Base-by-base conservation (phyloP, 225 moss, liverwort and hornwort species). In the Thuidium tamariscinum region DNA sequence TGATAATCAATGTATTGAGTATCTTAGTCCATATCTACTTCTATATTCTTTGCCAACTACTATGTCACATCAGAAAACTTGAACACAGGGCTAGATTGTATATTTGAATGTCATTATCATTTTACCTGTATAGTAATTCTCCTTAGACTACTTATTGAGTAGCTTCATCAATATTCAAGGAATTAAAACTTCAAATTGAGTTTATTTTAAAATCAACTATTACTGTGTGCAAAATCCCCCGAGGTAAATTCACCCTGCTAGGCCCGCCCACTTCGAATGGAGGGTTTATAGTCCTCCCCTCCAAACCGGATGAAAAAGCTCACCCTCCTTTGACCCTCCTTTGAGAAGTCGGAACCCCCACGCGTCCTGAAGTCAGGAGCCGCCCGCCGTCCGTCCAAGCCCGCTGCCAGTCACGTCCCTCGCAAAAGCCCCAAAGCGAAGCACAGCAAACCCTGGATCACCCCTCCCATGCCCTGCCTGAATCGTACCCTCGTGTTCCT, bases 51-150 rank as follows among this genome's bases (percentile, higher is more conserved):
- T 11, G 6, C 27, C 26, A 60, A 29, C 10, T 3, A 62, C 4
- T 62, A 0, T 20, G 5, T 36, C 2, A 9, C 11, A 66, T 66
- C 3, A n/a, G n/a, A n/a, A n/a, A n/a, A n/a, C n/a, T n/a, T n/a
- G n/a, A n/a, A 66, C 21, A 36, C 36, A 7, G 37, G 2, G 1
- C 2, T 13, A 0, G 0, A 37, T 67, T 3, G 0, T 37, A 22
- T 10, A 37, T 37, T 67, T 23, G 23, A 67, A 37, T 37, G 36
- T 1, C 7, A 37, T 23, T 2, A 37, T 37, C 4, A 39, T 37
- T 3, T 7, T 5, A 6, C 11, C 6, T 36, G 20, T 3, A 20
- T 36, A 20, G 20, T 36, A 21, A 3, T 36, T 21, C 20, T 20
- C 11, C 0, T 36, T 6, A 66, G 36, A 20, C 11, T 66, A 66